Evolutionary conservation across 208 protist genomes (phyloP).

Genomic region (Leishmania aethiopica): DNA sequence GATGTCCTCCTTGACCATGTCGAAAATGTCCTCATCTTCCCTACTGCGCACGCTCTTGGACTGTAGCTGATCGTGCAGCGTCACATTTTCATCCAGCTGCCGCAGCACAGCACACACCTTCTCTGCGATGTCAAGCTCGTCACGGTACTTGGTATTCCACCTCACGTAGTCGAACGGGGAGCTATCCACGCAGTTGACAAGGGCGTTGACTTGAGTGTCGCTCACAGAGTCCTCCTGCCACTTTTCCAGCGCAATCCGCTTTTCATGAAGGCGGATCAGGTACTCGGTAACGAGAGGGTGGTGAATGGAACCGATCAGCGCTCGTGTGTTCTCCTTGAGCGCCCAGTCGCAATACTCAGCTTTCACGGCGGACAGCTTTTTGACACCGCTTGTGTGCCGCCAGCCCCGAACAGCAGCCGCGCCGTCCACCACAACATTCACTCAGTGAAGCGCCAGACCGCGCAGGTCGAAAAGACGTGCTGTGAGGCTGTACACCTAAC

Average conservation of each 20-base stretch:
- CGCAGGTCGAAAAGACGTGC: not conserved
- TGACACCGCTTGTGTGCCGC: slow-evolving; percentile 80
- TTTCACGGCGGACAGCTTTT: slow-evolving; percentile 47
- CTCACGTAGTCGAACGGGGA: slow-evolving; percentile 63
- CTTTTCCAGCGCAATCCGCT: slow-evolving; percentile 48
- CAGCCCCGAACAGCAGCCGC: slow-evolving; percentile 63
- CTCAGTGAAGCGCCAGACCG: slow-evolving; percentile 1
- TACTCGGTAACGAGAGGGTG: slow-evolving; percentile 88
- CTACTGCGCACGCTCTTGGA: slow-evolving; percentile 13
- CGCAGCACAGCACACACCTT: slow-evolving; percentile 39
- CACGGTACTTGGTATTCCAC: slow-evolving; percentile 81
- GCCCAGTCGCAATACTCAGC: slow-evolving; percentile 71
- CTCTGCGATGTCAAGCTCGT: slow-evolving; percentile 74
- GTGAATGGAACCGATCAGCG: slow-evolving; percentile 56
- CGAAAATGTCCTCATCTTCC: slow-evolving; percentile 75
- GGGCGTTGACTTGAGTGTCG: not conserved
- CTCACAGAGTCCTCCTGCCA: slow-evolving; percentile 38
- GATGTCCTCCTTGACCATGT: slow-evolving; percentile 79
- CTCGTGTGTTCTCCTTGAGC: slow-evolving; percentile 49
- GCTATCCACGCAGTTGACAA: slow-evolving; percentile 52
- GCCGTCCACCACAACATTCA: slow-evolving; percentile 33
- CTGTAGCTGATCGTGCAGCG: slow-evolving; percentile 47
- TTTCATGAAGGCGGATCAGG: slow-evolving; percentile 75
- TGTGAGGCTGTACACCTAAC: not conserved
- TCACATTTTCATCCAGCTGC: slow-evolving; percentile 73